Conservation (phyloP, 345 rosid genomes). For the Conringia planisiliqua region DNA sequence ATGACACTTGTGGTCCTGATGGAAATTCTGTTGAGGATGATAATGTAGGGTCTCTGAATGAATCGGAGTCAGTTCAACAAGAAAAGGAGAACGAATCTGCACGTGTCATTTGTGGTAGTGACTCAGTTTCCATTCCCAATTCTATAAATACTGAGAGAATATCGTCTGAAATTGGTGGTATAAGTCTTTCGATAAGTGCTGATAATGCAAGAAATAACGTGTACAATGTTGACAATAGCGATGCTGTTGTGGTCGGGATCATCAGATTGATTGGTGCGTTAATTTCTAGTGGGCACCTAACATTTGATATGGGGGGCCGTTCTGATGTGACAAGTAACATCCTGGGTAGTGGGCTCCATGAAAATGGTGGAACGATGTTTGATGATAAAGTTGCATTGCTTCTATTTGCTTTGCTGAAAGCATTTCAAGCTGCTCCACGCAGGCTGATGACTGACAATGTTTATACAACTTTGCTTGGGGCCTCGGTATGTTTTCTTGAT, state of each 20-base stretch:
- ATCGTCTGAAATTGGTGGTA: slow-evolving; percentile 91
- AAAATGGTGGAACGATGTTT: slow-evolving; percentile 84
- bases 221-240: slow-evolving; percentile 78
- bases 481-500: slow-evolving; percentile 65
- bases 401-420: slow-evolving; percentile 87
- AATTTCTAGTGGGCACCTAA: slow-evolving; percentile 72
- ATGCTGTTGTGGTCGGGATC: slow-evolving; percentile 89
- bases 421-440: slow-evolving; percentile 89
- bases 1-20: slow-evolving; percentile 35
- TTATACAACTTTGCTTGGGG: slow-evolving; percentile 86
- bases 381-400: slow-evolving; percentile 92
- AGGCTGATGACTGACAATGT: slow-evolving; percentile 86
- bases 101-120: slow-evolving; percentile 34
- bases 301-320: slow-evolving; percentile 49
- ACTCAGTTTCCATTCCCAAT: slow-evolving; percentile 39
- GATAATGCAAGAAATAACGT: slow-evolving; percentile 94
- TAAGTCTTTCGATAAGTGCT: slow-evolving; percentile 88
- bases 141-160: slow-evolving; percentile 47
- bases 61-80: slow-evolving; percentile 34
- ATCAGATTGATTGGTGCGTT: slow-evolving; percentile 88
- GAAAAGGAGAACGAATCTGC: slow-evolving; percentile 40
- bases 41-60: slow-evolving; percentile 37
- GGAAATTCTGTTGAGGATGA: slow-evolving; percentile 40
- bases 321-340: slow-evolving; percentile 62
- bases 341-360: slow-evolving; percentile 59